Evolutionary conservation across 129 eudicot species (phyloP).

Genomic region (Lonicera japonica): DNA sequence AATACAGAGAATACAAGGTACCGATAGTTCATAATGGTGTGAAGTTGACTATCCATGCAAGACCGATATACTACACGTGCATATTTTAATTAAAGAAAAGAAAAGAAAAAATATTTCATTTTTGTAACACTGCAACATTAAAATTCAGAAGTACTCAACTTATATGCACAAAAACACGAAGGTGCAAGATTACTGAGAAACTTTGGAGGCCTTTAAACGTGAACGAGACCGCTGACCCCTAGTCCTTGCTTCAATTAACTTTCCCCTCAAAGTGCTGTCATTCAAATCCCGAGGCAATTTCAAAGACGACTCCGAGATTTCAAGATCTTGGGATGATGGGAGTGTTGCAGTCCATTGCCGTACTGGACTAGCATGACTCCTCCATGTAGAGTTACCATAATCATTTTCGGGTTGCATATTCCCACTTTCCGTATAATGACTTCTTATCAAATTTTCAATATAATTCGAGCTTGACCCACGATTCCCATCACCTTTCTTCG

Average conservation of each 20-base stretch:
- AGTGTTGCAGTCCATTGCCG: constrained; percentile 70
- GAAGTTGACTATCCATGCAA: too few species aligned
- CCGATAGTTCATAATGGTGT: too few species aligned
- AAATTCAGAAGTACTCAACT: constrained; percentile 5
- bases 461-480: constrained; percentile 42
- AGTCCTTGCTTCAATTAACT: constrained; percentile 70
- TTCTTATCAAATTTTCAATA: constrained; percentile 58
- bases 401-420: constrained; percentile 44
- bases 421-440: constrained; percentile 50
- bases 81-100: constrained; percentile 1
- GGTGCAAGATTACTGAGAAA: constrained; percentile 26
- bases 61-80: background rate
- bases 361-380: constrained; percentile 69
- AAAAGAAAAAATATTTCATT: background rate
- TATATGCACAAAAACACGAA: constrained; percentile 20
- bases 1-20: too few species aligned
- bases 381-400: constrained; percentile 40
- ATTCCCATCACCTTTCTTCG: constrained; percentile 17
- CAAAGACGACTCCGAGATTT: constrained; percentile 48
- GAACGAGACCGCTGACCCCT: constrained; percentile 79
- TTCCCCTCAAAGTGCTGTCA: constrained; percentile 57
- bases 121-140: background rate
- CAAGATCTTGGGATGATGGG: constrained; percentile 37
- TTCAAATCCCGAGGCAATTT: constrained; percentile 41
- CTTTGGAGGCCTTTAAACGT: constrained; percentile 49